Evolutionary conservation across 1,284 basidiomycete genomes (phyloP).

Genomic region (Gyrodon tennesseensis): DNA sequence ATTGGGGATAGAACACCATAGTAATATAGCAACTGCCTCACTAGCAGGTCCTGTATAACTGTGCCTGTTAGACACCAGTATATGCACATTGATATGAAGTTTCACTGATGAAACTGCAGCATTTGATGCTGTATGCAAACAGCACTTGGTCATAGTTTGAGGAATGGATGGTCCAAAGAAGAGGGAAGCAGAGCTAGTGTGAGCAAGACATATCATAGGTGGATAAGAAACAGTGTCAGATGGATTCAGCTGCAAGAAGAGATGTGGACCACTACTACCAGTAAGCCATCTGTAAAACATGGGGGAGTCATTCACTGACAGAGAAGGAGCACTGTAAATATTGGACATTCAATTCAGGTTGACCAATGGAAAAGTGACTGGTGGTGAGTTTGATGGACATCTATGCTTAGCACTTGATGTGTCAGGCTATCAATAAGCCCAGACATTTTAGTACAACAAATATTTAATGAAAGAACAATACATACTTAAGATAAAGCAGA

Average conservation of each 20-base stretch:
- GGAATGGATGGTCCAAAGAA: constrained; percentile 72
- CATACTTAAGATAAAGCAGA: constrained; percentile 48
- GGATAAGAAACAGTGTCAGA: constrained; percentile 38
- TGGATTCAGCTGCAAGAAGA: constrained; percentile 25
- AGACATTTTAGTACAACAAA: constrained; percentile 11
- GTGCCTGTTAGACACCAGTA: constrained; percentile 53
- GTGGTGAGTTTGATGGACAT: constrained; percentile 28
- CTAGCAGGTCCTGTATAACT: constrained; percentile 54
- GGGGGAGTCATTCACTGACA: constrained; percentile 50
- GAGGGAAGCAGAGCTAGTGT: constrained; percentile 61
- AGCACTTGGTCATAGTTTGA: constrained; percentile 32
- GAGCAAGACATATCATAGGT: constrained; percentile 46
- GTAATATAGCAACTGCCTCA: constrained; percentile 37
- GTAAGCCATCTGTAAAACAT: constrained; percentile 51
- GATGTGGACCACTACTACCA: constrained; percentile 39
- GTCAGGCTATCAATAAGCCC: constrained; percentile 29
- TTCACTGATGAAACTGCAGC: constrained; percentile 16
- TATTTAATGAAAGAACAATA: constrained; percentile 7
- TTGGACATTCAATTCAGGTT: constrained; percentile 34
- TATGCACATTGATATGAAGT: constrained; percentile 32
- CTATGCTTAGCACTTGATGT: constrained; percentile 28
- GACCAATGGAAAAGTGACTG: constrained; percentile 43
- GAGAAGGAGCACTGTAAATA: constrained; percentile 32
- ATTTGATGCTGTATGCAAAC: constrained; percentile 36
- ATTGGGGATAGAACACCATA: constrained; percentile 51